phyloP scores from a whole-genome alignment of 495 filamentous ascomycete genomes.

The Podospora anserina region DNA sequence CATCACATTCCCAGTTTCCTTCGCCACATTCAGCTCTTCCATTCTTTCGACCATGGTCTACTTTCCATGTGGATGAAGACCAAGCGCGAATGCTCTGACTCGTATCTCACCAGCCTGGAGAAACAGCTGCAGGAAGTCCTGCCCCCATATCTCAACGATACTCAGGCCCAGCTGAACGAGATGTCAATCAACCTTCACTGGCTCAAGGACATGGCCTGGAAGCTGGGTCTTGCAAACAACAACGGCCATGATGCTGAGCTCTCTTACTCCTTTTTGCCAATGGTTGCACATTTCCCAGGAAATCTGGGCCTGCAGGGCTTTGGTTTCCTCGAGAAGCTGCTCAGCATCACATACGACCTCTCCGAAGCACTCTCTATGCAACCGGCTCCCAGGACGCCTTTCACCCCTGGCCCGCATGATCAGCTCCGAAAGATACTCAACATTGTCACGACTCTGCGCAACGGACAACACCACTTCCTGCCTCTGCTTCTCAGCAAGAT shows the following conservation, averaged over 20 bases:
- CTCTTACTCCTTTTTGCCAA: constrained; percentile 63
- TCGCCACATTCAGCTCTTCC: constrained; percentile 63
- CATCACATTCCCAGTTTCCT: constrained; percentile 59
- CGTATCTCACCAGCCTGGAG: constrained; percentile 60
- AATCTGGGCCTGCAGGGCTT: constrained; percentile 59
- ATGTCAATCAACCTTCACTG: constrained; percentile 72
- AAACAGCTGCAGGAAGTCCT: constrained; percentile 63
- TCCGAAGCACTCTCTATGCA: constrained; percentile 70
- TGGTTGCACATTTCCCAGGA: constrained; percentile 68
- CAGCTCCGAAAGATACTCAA: constrained; percentile 67
- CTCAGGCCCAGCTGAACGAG: constrained; percentile 67
- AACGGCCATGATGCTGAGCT: constrained; percentile 53
- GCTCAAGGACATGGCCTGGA: constrained; percentile 81
- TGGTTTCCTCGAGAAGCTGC: constrained; percentile 73
- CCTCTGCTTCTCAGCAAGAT: constrained; percentile 69
- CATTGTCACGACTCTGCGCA: constrained; percentile 65
- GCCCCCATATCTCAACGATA: constrained; percentile 58
- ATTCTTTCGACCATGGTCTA: constrained; percentile 68
- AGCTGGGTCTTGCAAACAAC: constrained; percentile 53
- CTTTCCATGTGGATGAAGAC: constrained; percentile 72
- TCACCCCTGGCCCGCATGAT: constrained; percentile 65
- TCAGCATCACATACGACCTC: constrained; percentile 69
- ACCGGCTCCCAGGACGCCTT: constrained; percentile 54
- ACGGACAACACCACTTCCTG: constrained; percentile 65
- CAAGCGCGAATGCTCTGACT: constrained; percentile 52